phyloP scores from a whole-genome alignment of 1,284 basidiomycete genomes.

The Fistulina hepatica region DNA sequence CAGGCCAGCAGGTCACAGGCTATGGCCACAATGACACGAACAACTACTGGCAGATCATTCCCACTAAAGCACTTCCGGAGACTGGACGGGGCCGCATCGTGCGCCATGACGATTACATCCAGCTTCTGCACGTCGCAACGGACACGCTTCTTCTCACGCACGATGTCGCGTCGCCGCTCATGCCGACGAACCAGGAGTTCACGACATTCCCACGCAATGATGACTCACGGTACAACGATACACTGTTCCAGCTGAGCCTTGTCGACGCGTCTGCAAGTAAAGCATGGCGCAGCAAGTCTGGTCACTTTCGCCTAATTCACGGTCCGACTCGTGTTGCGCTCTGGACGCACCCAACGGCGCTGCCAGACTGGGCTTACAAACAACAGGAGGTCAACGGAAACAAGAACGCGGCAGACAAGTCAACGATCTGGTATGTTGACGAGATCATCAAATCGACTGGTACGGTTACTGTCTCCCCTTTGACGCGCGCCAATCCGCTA shows the following conservation, averaged over 20 bases:
- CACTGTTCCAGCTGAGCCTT: conserved; percentile 71
- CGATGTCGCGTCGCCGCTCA: conserved; percentile 94
- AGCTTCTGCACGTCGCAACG: conserved; percentile 83
- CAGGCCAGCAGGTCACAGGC: conserved; percentile 97
- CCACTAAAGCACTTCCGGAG: conserved; percentile 85
- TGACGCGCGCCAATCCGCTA: conserved; percentile 22
- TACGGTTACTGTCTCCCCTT: conserved; percentile 27
- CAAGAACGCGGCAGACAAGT: conserved; percentile 81
- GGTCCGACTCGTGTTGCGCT: conserved; percentile 83
- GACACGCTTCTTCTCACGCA: conserved; percentile 83
- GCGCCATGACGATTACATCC: conserved; percentile 80
- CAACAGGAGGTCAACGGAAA: conserved; percentile 99
- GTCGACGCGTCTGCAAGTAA: conserved; percentile 66
- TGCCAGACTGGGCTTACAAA: conserved; percentile 95
- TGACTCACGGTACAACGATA: conserved; percentile 70
- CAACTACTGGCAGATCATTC: conserved; percentile 93
- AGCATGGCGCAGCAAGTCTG: conserved; percentile 84
- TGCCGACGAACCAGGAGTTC: conserved; percentile 98
- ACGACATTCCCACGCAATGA: conserved; percentile 80
- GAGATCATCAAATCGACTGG: conserved; percentile 68
- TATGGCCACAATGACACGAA: conserved; percentile 90
- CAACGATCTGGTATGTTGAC: conserved; percentile 82
- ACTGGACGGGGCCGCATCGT: conserved; percentile 84
- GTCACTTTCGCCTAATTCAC: conserved; percentile 86
- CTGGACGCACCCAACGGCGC: conserved; percentile 79